These are phyloP conservation scores for Aspergillus pseudonomiae DNA, from an alignment of 2,329 filamentous ascomycete genomes.

Conservation along the genomic window DNA sequence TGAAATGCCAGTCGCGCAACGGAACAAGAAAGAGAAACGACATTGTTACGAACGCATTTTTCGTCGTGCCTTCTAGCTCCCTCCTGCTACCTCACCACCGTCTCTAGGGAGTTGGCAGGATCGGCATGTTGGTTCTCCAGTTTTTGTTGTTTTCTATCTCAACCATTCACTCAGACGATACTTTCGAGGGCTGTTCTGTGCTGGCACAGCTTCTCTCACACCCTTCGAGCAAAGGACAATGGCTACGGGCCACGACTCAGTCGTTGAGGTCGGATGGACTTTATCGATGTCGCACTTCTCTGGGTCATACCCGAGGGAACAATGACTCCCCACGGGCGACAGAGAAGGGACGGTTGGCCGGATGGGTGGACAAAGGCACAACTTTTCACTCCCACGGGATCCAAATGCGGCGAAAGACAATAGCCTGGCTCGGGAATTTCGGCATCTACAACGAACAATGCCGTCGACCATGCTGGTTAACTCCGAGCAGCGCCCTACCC, in stretches of 20 bases:
- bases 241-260: background rate
- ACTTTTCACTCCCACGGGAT: background rate
- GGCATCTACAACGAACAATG: background rate
- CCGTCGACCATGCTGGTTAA: background rate
- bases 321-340: background rate
- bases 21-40: constrained; percentile 7
- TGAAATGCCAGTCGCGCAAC: constrained; percentile 29
- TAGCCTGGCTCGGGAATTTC: background rate
- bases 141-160: constrained; percentile 12
- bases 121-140: constrained; percentile 8
- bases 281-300: background rate
- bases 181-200: constrained; percentile 15
- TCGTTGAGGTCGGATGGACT: constrained; percentile 2
- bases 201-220: constrained; percentile 18
- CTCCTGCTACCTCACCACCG: constrained; percentile 1
- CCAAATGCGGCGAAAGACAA: background rate
- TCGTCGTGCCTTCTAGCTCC: constrained; percentile 8
- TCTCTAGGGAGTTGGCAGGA: constrained; percentile 1
- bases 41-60: constrained; percentile 9
- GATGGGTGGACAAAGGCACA: background rate
- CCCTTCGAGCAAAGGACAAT: background rate
- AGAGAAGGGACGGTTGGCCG: background rate
- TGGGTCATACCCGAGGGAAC: background rate
- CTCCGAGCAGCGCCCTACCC: background rate
- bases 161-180: constrained; percentile 14